These are phyloP conservation scores for Tylopilus felleus DNA, from an alignment of 768 basidiomycete genomes.

Conservation along the genomic window DNA sequence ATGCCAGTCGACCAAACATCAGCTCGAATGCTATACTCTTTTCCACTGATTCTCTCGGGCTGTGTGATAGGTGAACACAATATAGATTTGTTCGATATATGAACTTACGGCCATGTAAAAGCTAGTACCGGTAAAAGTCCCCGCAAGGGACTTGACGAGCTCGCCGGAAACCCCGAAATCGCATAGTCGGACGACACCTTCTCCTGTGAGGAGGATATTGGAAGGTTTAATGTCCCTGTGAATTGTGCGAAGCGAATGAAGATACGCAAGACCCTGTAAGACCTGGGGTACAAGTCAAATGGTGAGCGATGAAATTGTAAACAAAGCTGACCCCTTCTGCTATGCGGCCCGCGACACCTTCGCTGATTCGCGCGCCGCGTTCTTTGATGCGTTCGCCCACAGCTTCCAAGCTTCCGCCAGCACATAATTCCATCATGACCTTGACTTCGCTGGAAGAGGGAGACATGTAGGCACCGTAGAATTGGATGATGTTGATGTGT, in stretches of 20 bases:
- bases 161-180: slow-evolving; percentile 99
- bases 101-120: slow-evolving; percentile 95
- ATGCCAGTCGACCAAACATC: slow-evolving; percentile 99
- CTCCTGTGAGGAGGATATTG: slow-evolving; percentile 84
- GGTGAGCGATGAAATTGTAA: not conserved
- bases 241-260: slow-evolving; percentile 88
- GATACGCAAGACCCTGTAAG: slow-evolving; percentile 88
- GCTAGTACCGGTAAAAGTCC: slow-evolving; percentile 96
- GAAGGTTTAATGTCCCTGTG: slow-evolving; percentile 96
- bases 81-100: not conserved
- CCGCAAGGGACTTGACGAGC: slow-evolving; percentile 85
- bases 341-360: slow-evolving; percentile 86
- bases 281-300: slow-evolving; percentile 44
- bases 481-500: slow-evolving; percentile 85
- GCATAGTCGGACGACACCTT: slow-evolving; percentile 87
- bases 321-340: slow-evolving; percentile 77
- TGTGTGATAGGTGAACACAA: slow-evolving; percentile 29
- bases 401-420: slow-evolving; percentile 86
- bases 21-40: slow-evolving; percentile 89
- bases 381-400: slow-evolving; percentile 83
- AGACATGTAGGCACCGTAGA: slow-evolving; percentile 89
- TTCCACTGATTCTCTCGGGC: slow-evolving; percentile 94
- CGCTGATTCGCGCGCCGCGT: slow-evolving; percentile 73
- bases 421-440: slow-evolving; percentile 88
- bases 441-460: slow-evolving; percentile 90